Evolutionary conservation across 257 asterid genomes (phyloP).

Genomic region (Penstemon eatonii): DNA sequence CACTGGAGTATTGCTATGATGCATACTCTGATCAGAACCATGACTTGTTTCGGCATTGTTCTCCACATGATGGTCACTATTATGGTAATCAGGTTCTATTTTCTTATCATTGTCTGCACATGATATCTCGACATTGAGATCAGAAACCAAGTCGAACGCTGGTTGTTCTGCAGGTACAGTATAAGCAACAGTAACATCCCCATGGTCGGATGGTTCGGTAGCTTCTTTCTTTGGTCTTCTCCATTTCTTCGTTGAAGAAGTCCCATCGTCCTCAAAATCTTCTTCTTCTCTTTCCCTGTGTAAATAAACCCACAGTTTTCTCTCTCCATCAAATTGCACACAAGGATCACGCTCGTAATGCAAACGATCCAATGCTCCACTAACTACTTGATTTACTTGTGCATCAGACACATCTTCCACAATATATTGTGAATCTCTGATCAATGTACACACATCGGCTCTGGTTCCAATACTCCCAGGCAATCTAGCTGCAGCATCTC

Average conservation of each 20-base stretch:
- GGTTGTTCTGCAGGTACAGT: slow-evolving; percentile 54
- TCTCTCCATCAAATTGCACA: slow-evolving; percentile 94
- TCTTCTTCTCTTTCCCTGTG: slow-evolving; percentile 97
- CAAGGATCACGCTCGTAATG: slow-evolving; percentile 99
- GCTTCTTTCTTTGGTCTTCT: slow-evolving; percentile 89
- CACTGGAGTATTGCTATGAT: slow-evolving; percentile 36
- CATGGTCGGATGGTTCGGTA: slow-evolving; percentile 69
- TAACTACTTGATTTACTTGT: slow-evolving; percentile 93
- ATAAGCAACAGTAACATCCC: slow-evolving; percentile 60
- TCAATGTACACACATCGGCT: slow-evolving; percentile 93
- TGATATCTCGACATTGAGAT: slow-evolving; percentile 61
- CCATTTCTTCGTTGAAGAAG: slow-evolving; percentile 98
- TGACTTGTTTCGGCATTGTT: slow-evolving; percentile 47
- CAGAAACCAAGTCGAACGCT: slow-evolving; percentile 64
- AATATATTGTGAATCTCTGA: slow-evolving; percentile 91
- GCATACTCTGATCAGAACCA: slow-evolving; percentile 42
- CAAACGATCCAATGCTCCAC: slow-evolving; percentile 95
- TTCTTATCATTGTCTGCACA: slow-evolving; percentile 62
- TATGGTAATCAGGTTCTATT: slow-evolving; percentile 48
- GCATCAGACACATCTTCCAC: slow-evolving; percentile 94
- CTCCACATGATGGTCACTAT: slow-evolving; percentile 52
- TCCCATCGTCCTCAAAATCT: slow-evolving; percentile 99
- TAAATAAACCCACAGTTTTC: slow-evolving; percentile 91
- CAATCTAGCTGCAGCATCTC: slow-evolving; percentile 98
- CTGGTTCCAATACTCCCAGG: slow-evolving; percentile 99